Percentiles rank a stretch among this genome's conserved stretches.
Conservation (phyloP, 331 rosid genomes). For the Cydonia oblonga region DNA sequence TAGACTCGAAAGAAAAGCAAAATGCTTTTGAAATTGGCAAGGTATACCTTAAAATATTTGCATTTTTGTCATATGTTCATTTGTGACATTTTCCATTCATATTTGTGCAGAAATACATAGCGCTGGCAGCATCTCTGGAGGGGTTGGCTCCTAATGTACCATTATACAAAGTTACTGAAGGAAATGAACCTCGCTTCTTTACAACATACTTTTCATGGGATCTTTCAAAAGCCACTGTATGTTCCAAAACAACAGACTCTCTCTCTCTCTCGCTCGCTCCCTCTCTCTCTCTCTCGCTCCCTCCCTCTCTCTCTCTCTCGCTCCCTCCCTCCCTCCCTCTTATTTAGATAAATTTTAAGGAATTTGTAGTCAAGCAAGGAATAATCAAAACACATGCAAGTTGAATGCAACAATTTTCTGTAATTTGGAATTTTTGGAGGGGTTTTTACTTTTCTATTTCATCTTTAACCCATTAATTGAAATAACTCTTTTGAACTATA, state of each 20-base stretch:
- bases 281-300: neutral
- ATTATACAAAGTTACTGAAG: constrained; percentile 80
- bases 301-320: neutral
- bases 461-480: neutral
- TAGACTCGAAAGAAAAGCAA: constrained; percentile 74
- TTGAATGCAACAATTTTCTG: neutral
- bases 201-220: constrained; percentile 93
- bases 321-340: neutral
- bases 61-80: neutral
- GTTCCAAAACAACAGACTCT: constrained; percentile 21
- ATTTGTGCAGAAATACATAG: constrained; percentile 66
- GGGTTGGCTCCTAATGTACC: constrained; percentile 72
- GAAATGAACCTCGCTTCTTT: constrained; percentile 89
- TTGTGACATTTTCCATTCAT: constrained; percentile 7
- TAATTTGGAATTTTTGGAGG: neutral
- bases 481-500: neutral
- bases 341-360: neutral
- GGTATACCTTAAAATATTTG: constrained; percentile 33
- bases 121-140: constrained; percentile 68
- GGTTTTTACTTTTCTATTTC: neutral
- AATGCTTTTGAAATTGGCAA: constrained; percentile 64
- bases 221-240: constrained; percentile 62
- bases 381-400: neutral
- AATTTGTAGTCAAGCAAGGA: neutral
- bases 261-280: neutral